Base-by-base conservation (phyloP, 2,329 filamentous ascomycete species). In the Neonectria sp. region DNA sequence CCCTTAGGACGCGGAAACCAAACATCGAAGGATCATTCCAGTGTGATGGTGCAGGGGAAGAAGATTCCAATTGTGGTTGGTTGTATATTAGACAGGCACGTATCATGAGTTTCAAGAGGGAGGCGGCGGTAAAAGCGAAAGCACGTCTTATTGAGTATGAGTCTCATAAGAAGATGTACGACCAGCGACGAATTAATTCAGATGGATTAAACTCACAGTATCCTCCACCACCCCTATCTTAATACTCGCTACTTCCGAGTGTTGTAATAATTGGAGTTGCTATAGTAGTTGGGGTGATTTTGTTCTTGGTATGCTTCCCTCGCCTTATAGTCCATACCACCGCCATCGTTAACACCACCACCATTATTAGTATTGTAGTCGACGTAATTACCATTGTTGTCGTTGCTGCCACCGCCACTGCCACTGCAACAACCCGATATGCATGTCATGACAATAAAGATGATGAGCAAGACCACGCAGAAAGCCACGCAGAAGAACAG, bases 1-100 rank as follows among this genome's bases (percentile, higher is more conserved):
- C 71, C 90, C 89, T 15, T 90, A 85, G 79, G 55, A 53, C 24
- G 27, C 33, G 60, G 33, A 49, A 15, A 60, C 15, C 53, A 49
- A 56, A 49, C 31, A 45, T 57, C 37, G n/a, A 43, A 55, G 15
- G 21, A 17, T 55, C 11, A 48, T 48, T 31, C 15, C 21, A 43
- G 6, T 37, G 6, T 55, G 40, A 35, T 35, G n/a, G 1, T 12
- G 43, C 37, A 24, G 17, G 37, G 21, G 15, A 37, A 7, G 43
- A 40, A 35, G 21, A 25, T 31, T 15, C 31, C 11, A 21, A 43
- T 17, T 6, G n/a, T 25, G 15, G 17, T 21, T 17, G 29, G 29
- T 1, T 57, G 45, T 63, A 56, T 11, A 27, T 31, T 45, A 40
- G 31, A 53, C 51, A 53, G 21, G 51, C 51, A 53, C n/a, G 31